Base-by-base conservation (phyloP, 1,139 yeast species). In the Suhomyces ambrosiae region DNA sequence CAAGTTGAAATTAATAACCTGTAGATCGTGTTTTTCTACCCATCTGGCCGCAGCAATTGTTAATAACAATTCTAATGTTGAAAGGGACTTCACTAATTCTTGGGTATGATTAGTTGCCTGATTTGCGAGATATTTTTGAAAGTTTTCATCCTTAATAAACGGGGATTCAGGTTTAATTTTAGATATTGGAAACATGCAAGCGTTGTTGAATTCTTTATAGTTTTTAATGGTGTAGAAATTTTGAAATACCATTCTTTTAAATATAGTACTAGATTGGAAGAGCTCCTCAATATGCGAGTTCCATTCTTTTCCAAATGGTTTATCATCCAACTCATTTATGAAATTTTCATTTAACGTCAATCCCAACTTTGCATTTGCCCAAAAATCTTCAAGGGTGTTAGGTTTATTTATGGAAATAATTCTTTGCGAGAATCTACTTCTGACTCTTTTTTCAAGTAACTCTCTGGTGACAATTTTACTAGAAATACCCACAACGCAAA, bases 401-500 rank as follows among this genome's bases (percentile, higher is more conserved):
- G 83, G 69, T 37, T 80, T 81, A 28, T 75, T 74, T 30, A 88
- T 67, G 23, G 77, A 71, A 23, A 87, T 72, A 2, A 86, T 65
- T 35, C 95, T 65, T 55, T 90, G 97, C 23, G 95, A 82, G 59
- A 90, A 92, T 44, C 99, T 69, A 41, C 95, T 84, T 49, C 89
- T 76, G 0, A 94, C 97, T 49, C 99, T 74, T 54, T 90, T 92
- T 56, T 94, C 99, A 38, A 92, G 68, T 47, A 80, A 70, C 50
- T 92, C 97, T 36, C 90, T 68, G 0, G 88, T 74, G 7, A 86
- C 86, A 23, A 87, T 69, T 40, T 83, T 81, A 2, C 92, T 74
- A 1, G 95, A 82, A 5, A 86, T 63, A 1, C 97, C 97, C 35
- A 92, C 63, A 4, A 92, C 86, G 38, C 94, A 79, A 3, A 90